Evolutionary conservation across 768 basidiomycete species (phyloP), one percentile per base, ranked within the genome.

Genomic region (Polyporus arcularius): DNA sequence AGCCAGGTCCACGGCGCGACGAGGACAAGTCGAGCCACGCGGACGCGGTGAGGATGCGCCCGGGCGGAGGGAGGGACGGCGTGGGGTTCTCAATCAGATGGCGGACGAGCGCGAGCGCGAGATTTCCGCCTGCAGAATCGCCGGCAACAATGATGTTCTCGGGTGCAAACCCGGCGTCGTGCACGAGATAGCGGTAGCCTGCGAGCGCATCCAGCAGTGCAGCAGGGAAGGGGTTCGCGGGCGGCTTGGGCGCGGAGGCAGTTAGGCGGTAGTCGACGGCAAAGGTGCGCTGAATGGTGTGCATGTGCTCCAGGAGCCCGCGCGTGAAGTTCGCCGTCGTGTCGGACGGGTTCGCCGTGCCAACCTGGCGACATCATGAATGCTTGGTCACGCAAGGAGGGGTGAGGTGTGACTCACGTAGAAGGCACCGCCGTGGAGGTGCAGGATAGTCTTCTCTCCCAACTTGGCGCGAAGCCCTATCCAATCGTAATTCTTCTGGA

Each of bases 81-180:
- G 66, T 68, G 38, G 74, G 74, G 71, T 85, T 72, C 60, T 85
- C 82, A n/a, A 82, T 73, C 26, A 90, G 80, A 63, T 87, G 86
- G 5, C 85, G 84, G 8, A 77, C 80, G 50, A 90, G 77, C 0
- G 86, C 84, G 35, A 84, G 77, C 0, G 85, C 84, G 30, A 92
- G 82, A 71, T 92, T 89, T 3, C 80, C 92, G 3, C 92, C 92
- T 0, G 91, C 89, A 1, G 88, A 92, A 70, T 94, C 90, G 3
- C 91, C 92, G 26, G 78, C 78, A 28, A 92, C 52, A 54, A 90
- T 77, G 67, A 94, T 86, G 65, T 89, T 75, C n/a, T 75, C 71
- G 0, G 89, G 82, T 2, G 76, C 63, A 68, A 90, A 86, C 0
- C 84, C 82, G 35, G 87, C 74, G 8, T 68, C 73, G 49, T 81